Conservation (phyloP, 2,329 filamentous ascomycete genomes). For the Biscogniauxia mediterranea region DNA sequence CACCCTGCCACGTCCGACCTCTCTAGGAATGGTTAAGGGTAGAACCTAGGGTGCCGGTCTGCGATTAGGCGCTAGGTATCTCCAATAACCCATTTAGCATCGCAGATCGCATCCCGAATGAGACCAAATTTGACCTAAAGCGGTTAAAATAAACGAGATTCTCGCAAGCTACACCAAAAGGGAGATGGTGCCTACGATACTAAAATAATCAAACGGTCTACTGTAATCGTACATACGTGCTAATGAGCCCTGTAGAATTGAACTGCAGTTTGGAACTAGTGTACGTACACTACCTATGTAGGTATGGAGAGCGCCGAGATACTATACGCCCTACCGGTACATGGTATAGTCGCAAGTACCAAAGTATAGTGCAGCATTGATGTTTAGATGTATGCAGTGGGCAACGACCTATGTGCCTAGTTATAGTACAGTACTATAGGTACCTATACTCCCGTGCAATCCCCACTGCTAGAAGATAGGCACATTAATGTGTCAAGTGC, state of each 20-base stretch:
- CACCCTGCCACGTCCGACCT: neutral
- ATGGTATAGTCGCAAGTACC: too few species aligned
- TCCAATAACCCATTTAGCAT: neutral
- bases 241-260: neutral
- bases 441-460: too few species aligned
- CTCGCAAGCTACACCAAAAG: neutral
- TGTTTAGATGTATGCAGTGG: too few species aligned
- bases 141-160: neutral
- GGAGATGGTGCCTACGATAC: neutral
- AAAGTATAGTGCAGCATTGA: too few species aligned
- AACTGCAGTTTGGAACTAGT: too few species aligned
- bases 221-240: too few species aligned
- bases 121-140: neutral
- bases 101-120: neutral
- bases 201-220: neutral
- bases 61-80: neutral
- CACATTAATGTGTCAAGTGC: neutral
- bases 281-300: too few species aligned
- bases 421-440: too few species aligned
- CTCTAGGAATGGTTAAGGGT: neutral
- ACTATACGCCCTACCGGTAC: too few species aligned
- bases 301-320: too few species aligned
- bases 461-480: too few species aligned
- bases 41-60: neutral
- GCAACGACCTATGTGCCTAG: too few species aligned